Conservation (phyloP, 75 land plant species). For the Selaginella tamariscina region DNA sequence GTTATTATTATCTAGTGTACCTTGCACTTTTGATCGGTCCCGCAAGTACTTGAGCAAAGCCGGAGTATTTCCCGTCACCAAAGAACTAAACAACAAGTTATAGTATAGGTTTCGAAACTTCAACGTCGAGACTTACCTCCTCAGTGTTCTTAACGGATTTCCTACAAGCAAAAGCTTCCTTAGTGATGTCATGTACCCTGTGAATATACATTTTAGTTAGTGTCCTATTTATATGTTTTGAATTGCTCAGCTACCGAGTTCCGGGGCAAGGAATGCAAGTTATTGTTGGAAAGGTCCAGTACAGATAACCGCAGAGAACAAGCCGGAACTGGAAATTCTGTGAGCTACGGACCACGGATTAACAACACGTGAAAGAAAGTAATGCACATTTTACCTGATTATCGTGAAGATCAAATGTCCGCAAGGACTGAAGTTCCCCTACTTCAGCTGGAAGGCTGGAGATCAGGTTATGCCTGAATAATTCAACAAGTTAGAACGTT, state of each 20-base stretch:
- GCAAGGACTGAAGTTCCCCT: constrained; percentile 42
- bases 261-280: constrained; percentile 69
- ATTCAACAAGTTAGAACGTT: not conserved
- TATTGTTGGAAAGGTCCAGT: constrained; percentile 82
- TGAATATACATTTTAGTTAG: not conserved
- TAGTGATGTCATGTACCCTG: constrained; percentile 71
- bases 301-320: constrained; percentile 64
- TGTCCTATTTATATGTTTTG: not conserved
- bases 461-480: constrained; percentile 51
- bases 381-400: constrained; percentile 45
- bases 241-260: constrained; percentile 46
- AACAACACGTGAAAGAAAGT: not conserved
- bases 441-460: constrained; percentile 58
- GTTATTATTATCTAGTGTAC: too few species aligned
- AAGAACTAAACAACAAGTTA: constrained; percentile 51
- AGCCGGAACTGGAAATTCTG: constrained; percentile 56
- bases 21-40: constrained; percentile 25
- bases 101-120: too few species aligned
- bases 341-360: constrained; percentile 38
- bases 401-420: constrained; percentile 80
- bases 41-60: constrained; percentile 59
- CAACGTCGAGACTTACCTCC: constrained; percentile 63
- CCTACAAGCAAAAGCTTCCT: constrained; percentile 69
- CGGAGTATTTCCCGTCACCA: constrained; percentile 77
- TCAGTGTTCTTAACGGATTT: constrained; percentile 67